Percentiles rank a stretch among this genome's conserved stretches.
Conservation (phyloP, 1,284 basidiomycete genomes). For the Sporisorium reilianum region DNA sequence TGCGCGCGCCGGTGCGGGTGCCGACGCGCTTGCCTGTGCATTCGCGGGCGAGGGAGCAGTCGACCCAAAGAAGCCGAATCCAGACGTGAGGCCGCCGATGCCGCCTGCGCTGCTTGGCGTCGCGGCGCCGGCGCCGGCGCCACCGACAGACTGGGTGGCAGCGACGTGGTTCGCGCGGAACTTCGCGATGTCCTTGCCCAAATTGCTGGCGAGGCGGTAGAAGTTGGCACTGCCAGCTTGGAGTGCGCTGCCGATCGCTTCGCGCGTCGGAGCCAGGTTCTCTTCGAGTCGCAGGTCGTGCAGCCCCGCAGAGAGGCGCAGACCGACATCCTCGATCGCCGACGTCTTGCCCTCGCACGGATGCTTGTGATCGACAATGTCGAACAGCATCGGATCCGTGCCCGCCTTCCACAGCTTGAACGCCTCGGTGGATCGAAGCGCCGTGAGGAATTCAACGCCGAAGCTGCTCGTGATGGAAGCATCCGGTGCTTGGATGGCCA, state of each 20-base stretch:
- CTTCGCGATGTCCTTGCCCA: slow-evolving; percentile 61
- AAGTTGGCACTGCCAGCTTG: slow-evolving; percentile 59
- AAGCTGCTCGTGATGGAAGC: slow-evolving; percentile 46
- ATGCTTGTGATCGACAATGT: slow-evolving; percentile 64
- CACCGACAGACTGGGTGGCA: slow-evolving; percentile 19
- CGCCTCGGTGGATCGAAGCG: slow-evolving; percentile 57
- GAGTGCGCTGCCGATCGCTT: slow-evolving; percentile 62
- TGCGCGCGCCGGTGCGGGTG: slow-evolving; percentile 8
- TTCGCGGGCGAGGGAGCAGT: slow-evolving; percentile 10
- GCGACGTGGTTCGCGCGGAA: slow-evolving; percentile 40
- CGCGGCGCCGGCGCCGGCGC: slow-evolving; percentile 5
- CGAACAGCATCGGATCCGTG: slow-evolving; percentile 65
- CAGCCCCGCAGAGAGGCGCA: slow-evolving; percentile 62
- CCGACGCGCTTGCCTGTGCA: background rate
- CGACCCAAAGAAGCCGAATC: slow-evolving; percentile 37
- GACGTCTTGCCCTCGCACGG: slow-evolving; percentile 66
- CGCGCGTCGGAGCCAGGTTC: slow-evolving; percentile 64
- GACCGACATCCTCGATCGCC: slow-evolving; percentile 63
- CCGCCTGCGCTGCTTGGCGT: slow-evolving; percentile 11
- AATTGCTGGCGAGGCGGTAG: slow-evolving; percentile 58
- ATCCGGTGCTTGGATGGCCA: slow-evolving; percentile 49
- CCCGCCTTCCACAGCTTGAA: slow-evolving; percentile 56
- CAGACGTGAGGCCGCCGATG: slow-evolving; percentile 20
- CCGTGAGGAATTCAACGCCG: slow-evolving; percentile 60
- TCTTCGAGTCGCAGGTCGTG: slow-evolving; percentile 66